Base-by-base conservation (phyloP, 2,329 filamentous ascomycete species). In the Exserohilum rostratum region DNA sequence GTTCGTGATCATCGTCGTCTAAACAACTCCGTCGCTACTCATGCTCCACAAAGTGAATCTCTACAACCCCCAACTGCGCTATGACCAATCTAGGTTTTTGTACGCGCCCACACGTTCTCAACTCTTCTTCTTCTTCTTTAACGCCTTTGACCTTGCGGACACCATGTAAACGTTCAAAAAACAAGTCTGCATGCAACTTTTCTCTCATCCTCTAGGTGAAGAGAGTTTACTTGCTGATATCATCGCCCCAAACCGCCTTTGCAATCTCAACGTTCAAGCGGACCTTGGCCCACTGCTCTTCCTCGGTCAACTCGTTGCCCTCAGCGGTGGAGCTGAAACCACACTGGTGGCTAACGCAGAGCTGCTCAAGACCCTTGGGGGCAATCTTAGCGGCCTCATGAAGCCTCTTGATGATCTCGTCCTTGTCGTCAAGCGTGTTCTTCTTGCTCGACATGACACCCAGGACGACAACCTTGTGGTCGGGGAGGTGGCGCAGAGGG, bases 261-360 rank as follows among this genome's bases (percentile, higher is more conserved):
- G 83, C 83, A 67, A 85, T 84, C 64, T 84, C 81, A 1, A 83
- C 79, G 71, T 83, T 77, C 17, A 83, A 69, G 50, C 78, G 72
- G 6, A 85, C 72, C 78, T 85, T 85, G 3, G 78, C 82, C 83
- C 82, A 85, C 69, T 85, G 82, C 76, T 85, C 77, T 55, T 84
- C 82, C 68, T 83, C 80, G 10, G 72, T 80, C 60, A 85, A 72
- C 55, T 83, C 79, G 57, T 85, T 84, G 33, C 83, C 83, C 72
- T 85, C 83, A 51, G 79, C 78, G 5, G 82, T 85, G n/a, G 78
- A 80, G 63, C 77, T 80, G 66, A 85, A 85, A 3, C 83, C 83
- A 63, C 83, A 85, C 73, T 85, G 83, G 64, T 85, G 83, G 60
- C 79, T 82, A 55, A 85, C 65, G 67, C 81, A 83, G 55, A 85